Conservation (phyloP, 306 rosid species). For the Prunus kanzakura region DNA sequence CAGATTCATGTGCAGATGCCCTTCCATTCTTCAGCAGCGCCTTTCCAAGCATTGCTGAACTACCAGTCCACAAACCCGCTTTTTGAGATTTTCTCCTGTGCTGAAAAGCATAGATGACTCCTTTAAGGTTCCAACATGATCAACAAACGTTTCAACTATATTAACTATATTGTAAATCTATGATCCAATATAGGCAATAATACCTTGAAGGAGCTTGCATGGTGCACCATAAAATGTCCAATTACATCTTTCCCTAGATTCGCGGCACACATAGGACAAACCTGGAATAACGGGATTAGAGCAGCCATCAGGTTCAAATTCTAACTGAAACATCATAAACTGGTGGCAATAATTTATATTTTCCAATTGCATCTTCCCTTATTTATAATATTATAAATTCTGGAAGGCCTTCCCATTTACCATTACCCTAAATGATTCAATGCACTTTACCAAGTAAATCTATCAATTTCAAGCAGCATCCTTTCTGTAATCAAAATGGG, state of each 20-base stretch:
- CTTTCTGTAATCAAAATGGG: neutral
- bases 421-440: neutral
- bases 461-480: neutral
- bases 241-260: conserved; percentile 67
- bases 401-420: neutral
- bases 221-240: conserved; percentile 59
- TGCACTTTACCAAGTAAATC: neutral
- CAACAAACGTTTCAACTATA: neutral
- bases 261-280: conserved; percentile 91
- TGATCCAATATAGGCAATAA: conserved; percentile 12
- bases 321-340: neutral
- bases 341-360: neutral
- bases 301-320: conserved; percentile 27
- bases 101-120: conserved; percentile 39
- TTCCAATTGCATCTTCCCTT: conserved; percentile 10
- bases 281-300: conserved; percentile 45
- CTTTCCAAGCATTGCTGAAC: conserved; percentile 53
- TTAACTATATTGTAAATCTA: neutral
- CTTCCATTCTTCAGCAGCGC: conserved; percentile 35
- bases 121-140: conserved; percentile 1
- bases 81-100: conserved; percentile 62
- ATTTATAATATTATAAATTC: neutral
- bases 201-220: conserved; percentile 76
- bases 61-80: conserved; percentile 47
- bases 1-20: conserved; percentile 47